Evolutionary conservation across 2,329 filamentous ascomycete species (phyloP), one percentile per base, ranked within the genome.

Genomic region (Ceratocystis huliohia): DNA sequence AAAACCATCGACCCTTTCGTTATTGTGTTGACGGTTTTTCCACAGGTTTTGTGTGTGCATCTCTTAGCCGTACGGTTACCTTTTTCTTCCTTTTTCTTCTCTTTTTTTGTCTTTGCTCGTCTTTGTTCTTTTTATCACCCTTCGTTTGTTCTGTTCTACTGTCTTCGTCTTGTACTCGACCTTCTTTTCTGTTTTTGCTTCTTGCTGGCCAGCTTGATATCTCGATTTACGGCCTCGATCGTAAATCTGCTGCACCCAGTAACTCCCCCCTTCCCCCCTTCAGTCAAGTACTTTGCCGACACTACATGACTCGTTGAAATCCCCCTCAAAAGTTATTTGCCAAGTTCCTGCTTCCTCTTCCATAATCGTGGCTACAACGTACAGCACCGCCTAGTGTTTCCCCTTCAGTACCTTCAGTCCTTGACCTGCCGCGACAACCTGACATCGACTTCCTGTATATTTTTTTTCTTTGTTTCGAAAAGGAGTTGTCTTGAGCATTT

Each of bases 11-110:
- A 37, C 44, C 62, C 45, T 65, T 64, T 65, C 37, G 45, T 56
- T 45, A 25, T 62, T 63, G 48, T 28, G 61, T 57, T 33, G 46
- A 53, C 59, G 46, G 48, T 33, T 67, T 65, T 65, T 56, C 66
- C 66, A 67, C 50, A 65, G 66, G 63, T 67, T 67, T 53, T 65
- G 66, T 67, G 66, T 65, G 66, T 65, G 63, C 66, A 65, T 67
- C 63, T 65, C 48, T 53, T 48, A 44, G 46, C 62, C 28, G 25
- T 33, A 64, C 45, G 56, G 56, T 30, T 59, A 37, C 30, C 56
- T 59, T 57, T 64, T 63, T 64, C 50, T 64, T 30, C 48, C 30
- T 61, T 62, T 53, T 48, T 61, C 44, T n/a, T 62, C 44, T 63
- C 44, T 59, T 64, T 30, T 30, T 63, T 63, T 33, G 33, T 30